Evolutionary conservation across 1,139 yeast species (phyloP), one percentile per base, ranked within the genome.

Genomic region (Tardiomyces blankii): DNA sequence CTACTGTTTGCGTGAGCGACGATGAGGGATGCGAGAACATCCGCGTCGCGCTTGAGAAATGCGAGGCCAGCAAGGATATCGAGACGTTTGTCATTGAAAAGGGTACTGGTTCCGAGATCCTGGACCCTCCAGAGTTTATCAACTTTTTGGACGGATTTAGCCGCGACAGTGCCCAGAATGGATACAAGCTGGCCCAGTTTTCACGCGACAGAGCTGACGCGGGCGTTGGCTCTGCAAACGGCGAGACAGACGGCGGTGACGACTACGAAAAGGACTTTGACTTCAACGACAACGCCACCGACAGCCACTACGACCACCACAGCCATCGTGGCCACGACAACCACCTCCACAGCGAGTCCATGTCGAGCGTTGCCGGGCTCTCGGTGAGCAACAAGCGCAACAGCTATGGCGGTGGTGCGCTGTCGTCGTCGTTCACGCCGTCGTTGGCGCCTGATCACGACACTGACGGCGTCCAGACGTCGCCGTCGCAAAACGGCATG

Each of bases 1-100:
- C 94, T 4, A 74, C 87, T 0, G 73, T 81, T 5, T 86, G 95
- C 60, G 91, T 87, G 25, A 78, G 78, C 44, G 83, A 82, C 54
- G 95, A 86, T 58, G 84, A 79, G 45, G 66, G 65, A n/a, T 84
- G 84, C 46, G 95, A 87, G 59, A 69, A 71, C 48, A 75, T 88
- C 16, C 73, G 96, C 47, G 65, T 78, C 8, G 66, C 75, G 1
- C 71, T 87, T 50, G 95, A 89, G 47, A 73, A 75, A 46, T 80
- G 89, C 50, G 81, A 78, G 27, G 78, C 85, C 5, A 68, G 67
- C 2, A 67, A 66, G 35, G 95, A 87, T 56, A 67, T 84, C 21
- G 72, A 70, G 41, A 64, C 67, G 9, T 85, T 80, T 61, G 75
- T 78, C 6, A 64, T 68, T 9, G 67, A 68, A 35, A 72, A 73